A percentile compares a stretch with the other conserved stretches of the same genome.
These are phyloP conservation scores for Jaenimonas drosophilae DNA, from an alignment of 208 protist genomes.

Conservation along the genomic window DNA sequence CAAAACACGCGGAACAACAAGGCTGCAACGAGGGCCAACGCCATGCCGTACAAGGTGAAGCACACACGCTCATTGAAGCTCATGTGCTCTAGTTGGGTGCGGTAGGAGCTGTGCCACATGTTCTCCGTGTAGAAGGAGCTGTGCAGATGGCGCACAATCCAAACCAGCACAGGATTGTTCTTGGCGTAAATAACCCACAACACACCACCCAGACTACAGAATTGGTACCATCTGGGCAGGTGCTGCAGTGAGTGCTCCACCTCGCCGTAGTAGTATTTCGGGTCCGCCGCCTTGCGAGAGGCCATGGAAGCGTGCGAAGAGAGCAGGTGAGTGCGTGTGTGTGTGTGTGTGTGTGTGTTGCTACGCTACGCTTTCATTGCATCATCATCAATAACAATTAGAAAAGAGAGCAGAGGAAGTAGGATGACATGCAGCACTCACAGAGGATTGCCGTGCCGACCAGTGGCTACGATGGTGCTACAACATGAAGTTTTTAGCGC, in stretches of 20 bases:
- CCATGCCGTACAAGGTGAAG: slow-evolving; percentile 76
- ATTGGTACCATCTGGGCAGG: slow-evolving; percentile 79
- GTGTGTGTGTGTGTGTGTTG: no score
- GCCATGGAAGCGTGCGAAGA: no score
- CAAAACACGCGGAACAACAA: slow-evolving; percentile 46
- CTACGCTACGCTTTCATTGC: no score
- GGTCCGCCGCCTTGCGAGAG: no score
- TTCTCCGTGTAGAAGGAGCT: slow-evolving; percentile 66
- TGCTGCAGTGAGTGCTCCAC: slow-evolving; percentile 65
- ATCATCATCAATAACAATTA: no score
- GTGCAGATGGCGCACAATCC: slow-evolving; percentile 69
- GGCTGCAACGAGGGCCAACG: slow-evolving; percentile 28
- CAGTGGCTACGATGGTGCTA: no score
- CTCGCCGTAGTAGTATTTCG: slow-evolving; percentile 59
- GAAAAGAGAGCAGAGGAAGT: no score
- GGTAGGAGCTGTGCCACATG: slow-evolving; percentile 67
- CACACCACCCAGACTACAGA: slow-evolving; percentile 44
- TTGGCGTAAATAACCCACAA: slow-evolving; percentile 63
- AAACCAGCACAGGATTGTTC: slow-evolving; percentile 51
- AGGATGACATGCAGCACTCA: no score
- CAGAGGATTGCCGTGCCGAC: no score
- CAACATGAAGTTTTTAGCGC: no score
- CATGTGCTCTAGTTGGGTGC: slow-evolving; percentile 57
- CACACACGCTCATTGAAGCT: slow-evolving; percentile 77
- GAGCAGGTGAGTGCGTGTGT: no score